Evolutionary conservation across 2,329 filamentous ascomycete species (phyloP), one percentile per base, ranked within the genome.

Genomic region (Hypoxylon sp.): DNA sequence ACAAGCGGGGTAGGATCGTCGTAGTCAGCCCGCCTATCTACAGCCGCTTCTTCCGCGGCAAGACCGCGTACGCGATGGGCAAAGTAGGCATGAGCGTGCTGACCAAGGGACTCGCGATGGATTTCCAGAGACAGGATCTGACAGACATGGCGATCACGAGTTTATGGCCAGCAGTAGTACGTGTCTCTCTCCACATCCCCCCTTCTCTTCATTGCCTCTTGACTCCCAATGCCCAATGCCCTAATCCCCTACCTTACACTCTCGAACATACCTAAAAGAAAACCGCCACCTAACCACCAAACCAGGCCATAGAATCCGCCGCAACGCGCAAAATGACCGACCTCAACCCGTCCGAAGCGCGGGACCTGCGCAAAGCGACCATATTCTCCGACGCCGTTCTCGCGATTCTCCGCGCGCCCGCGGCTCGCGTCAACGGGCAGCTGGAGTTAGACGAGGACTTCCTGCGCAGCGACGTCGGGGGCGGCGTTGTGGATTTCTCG

Each of bases 1-100:
- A 2, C 83, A 86, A 84, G 80, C 84, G 82, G 26, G 92, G 89
- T 0, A 81, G 93, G 26, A 88, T 97, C 68, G 82, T 97, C 50
- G 91, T 96, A 60, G 91, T 97, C 60, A 92, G 90, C 75, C 94
- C 94, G 24, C 93, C 93, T 1, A 94, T 97, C 63, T 97, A 97
- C 80, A 92, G 88, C 70, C 86, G 94, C 31, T 97, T 97, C 80
- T 94, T 96, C 79, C 82, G 92, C 22, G 94, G 93, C 10, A 97
- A 97, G 85, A 92, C 93, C 1, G 92, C 91, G 13, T 97, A 97
- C 80, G 92, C 94, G 2, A 85, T 89, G 80, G 89, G 90, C 1
- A 96, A 96, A 77, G 86, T 95, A 2, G 92, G 85, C 48, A 97
- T 97, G 93, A 92, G 88, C 74, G 91, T 95, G 3, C 78, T 97